Evolutionary conservation across 176 grass and related monocot genomes (phyloP), one percentile per base, ranked within the genome.

Genomic region (Phragmites australis): DNA sequence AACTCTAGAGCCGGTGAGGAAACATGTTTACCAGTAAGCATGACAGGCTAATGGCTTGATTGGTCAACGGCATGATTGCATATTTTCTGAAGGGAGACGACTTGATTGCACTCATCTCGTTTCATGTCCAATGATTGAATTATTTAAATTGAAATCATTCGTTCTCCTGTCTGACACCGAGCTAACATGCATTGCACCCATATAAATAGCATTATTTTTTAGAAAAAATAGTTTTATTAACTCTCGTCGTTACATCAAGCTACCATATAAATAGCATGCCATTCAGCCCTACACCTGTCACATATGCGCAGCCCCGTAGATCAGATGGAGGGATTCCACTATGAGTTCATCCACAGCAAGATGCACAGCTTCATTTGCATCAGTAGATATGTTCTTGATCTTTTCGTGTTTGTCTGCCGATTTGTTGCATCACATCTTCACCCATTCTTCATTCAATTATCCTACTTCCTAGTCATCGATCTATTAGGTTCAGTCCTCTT

Each of bases 401-500:
- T 39, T 9, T 12, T 89, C 0, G 29, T 64, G 26, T 76, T 80
- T 27, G 0, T 67, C 37, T 66, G 70, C 59, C 60, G 39, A 17
- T 86, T 79, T 15, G 9, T 91, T 2, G 34, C 83, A 13, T 87
- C 82, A 6, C 72, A 79, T 63, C 58, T 61, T 17, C 63, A 87
- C 23, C 79, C 92, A 39, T 89, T 89, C 55, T 84, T 81, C 86
- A 83, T 94, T 13, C 89, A 91, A 21, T 32, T 94, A 4, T 52
- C 34, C 30, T 89, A 94, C 72, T 94, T 94, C 72, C 50, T 87
- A 31, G 59, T 46, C 68, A 42, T 85, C n/a, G 63, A 55, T 32
- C 39, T 64, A 22, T 5, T 86, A 8, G 86, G 86, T 27, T 94
- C 88, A 22, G 44, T 82, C 52, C 40, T 89, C 10, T 56, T 94